Evolutionary conservation across 2,329 filamentous ascomycete species (phyloP).

Genomic region (Arthroderma sp.): DNA sequence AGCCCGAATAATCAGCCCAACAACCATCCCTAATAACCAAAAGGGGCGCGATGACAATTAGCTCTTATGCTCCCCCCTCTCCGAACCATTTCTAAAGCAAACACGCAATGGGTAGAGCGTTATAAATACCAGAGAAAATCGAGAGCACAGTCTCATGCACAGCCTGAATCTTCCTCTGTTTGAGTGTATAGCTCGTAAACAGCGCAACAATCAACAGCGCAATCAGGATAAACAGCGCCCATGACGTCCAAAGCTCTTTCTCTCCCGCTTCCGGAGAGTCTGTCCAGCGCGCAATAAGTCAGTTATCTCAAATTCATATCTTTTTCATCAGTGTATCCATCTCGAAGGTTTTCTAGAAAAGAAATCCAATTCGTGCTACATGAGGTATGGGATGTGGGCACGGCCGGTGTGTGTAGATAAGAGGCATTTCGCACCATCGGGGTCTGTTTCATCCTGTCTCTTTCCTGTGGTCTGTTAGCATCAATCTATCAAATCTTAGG

Average conservation of each 20-base stretch:
- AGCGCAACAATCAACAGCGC: constrained; percentile 85
- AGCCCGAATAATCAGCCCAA: constrained; percentile 76
- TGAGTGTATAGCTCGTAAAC: constrained; percentile 92
- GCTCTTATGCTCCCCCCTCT: neutral
- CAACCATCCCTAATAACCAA: constrained; percentile 65
- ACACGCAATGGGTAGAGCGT: neutral
- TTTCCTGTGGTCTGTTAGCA: constrained; percentile 6
- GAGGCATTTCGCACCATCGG: constrained; percentile 10
- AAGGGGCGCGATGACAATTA: neutral
- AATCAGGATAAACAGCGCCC: constrained; percentile 94
- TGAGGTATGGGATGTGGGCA: neutral
- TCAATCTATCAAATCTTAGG: too few relatives aligned
- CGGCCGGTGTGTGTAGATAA: neutral
- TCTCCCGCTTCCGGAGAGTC: constrained; percentile 67
- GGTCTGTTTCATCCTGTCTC: constrained; percentile 11
- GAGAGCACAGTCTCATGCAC: constrained; percentile 97
- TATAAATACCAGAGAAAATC: constrained; percentile 69
- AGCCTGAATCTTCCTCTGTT: constrained; percentile 92
- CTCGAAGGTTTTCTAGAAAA: too few relatives aligned
- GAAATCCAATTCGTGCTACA: neutral
- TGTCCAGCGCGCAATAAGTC: constrained; percentile 10
- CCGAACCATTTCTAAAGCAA: neutral
- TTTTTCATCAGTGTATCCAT: neutral
- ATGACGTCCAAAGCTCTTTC: constrained; percentile 91
- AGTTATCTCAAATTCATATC: neutral